phyloP scores from a whole-genome alignment of 768 basidiomycete species.

The Rhodotorula kratochvilovae region DNA sequence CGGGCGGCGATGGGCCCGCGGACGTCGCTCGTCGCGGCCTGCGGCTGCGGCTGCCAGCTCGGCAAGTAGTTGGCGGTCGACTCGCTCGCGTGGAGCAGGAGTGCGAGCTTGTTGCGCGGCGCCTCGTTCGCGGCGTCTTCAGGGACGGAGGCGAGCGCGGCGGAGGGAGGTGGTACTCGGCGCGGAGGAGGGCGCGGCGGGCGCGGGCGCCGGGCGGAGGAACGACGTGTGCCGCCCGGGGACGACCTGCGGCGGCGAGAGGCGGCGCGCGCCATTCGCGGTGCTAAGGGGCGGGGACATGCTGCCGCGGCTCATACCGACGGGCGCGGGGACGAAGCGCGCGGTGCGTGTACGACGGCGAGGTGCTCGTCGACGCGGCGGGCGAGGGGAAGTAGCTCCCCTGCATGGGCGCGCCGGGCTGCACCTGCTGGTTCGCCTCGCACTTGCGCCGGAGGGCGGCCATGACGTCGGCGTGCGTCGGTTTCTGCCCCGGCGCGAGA shows the following conservation, averaged over 20 bases:
- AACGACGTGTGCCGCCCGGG: slow-evolving; percentile 13
- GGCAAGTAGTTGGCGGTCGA: not conserved
- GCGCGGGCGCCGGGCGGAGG: not conserved
- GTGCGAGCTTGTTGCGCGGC: slow-evolving; percentile 14
- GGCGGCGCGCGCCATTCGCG: not conserved
- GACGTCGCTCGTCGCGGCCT: slow-evolving; percentile 6
- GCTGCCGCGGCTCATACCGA: not conserved
- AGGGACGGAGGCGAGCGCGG: not conserved
- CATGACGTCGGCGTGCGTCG: slow-evolving; percentile 28
- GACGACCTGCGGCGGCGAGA: slow-evolving; percentile 4
- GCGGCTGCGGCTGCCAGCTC: not conserved
- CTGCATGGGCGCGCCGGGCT: not conserved
- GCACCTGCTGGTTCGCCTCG: slow-evolving; percentile 17
- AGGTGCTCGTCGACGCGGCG: not conserved
- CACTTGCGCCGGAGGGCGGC: slow-evolving; percentile 24
- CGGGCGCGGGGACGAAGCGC: not conserved
- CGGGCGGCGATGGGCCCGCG: not conserved
- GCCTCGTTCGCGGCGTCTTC: not conserved
- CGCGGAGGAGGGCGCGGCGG: not conserved
- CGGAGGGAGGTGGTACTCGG: not conserved
- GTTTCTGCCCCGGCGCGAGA: not conserved
- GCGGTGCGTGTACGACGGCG: not conserved
- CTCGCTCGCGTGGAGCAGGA: slow-evolving; percentile 13
- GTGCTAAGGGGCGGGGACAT: not conserved
- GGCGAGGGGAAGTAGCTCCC: not conserved